phyloP scores from a whole-genome alignment of 495 filamentous ascomycete species.

The Aspergillus egyptiacus region DNA sequence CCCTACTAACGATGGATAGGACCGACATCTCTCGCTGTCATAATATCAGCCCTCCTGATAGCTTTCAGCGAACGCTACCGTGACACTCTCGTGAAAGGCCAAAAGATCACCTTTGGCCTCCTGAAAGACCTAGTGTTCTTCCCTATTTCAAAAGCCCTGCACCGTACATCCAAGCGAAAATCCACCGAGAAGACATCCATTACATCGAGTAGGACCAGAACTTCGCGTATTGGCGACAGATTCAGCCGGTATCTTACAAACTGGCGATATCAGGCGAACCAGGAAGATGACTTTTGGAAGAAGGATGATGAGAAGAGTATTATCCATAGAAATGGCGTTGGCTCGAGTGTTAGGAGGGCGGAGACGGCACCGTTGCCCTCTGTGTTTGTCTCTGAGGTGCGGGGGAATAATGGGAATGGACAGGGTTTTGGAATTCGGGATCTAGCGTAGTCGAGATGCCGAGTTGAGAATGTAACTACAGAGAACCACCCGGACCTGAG shows the following conservation, averaged over 20 bases:
- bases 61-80: slow-evolving; percentile 40
- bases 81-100: slow-evolving; percentile 21
- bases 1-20: slow-evolving; percentile 14
- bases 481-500: too few relatives aligned
- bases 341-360: not conserved
- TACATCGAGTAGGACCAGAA: slow-evolving; percentile 21
- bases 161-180: slow-evolving; percentile 12
- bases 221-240: slow-evolving; percentile 20
- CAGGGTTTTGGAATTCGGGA: not conserved
- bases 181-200: slow-evolving; percentile 8
- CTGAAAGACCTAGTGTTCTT: slow-evolving; percentile 23
- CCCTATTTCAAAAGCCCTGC: slow-evolving; percentile 7
- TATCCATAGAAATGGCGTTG: not conserved
- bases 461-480: too few relatives aligned
- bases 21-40: slow-evolving; percentile 37
- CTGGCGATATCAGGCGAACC: slow-evolving; percentile 16
- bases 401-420: slow-evolving; percentile 5
- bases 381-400: slow-evolving; percentile 10
- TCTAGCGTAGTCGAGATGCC: not conserved
- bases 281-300: slow-evolving; percentile 36
- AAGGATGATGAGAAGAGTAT: slow-evolving; percentile 21
- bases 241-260: slow-evolving; percentile 22
- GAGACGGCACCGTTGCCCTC: slow-evolving; percentile 11
- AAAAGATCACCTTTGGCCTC: slow-evolving; percentile 25
- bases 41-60: slow-evolving; percentile 36